A percentile compares a stretch with the other conserved stretches of the same genome.
These are phyloP conservation scores for Aspergillus sclerotialis DNA, from an alignment of 2,329 filamentous ascomycete genomes.

Conservation along the genomic window DNA sequence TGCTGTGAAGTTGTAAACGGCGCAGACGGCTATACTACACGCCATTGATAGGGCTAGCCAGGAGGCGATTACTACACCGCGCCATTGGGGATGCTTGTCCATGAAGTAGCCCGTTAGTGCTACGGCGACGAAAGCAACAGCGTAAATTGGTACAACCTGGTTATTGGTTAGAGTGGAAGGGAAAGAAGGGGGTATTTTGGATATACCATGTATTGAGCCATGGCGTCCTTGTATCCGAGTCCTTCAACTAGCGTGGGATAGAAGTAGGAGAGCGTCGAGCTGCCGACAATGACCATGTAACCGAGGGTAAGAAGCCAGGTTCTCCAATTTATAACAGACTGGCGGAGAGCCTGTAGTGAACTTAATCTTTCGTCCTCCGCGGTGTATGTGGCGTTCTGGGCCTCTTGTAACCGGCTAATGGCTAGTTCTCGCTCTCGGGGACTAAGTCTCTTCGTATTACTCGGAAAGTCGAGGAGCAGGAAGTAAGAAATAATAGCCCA, in stretches of 20 bases:
- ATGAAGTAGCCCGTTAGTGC: constrained; percentile 41
- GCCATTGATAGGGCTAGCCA: constrained; percentile 41
- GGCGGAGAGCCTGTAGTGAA: too few relatives aligned
- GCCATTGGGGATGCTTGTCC: constrained; percentile 40
- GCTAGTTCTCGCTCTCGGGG: too few relatives aligned
- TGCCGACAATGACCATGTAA: constrained; percentile 28
- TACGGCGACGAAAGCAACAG: constrained; percentile 45
- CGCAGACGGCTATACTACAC: constrained; percentile 36
- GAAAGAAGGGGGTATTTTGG: too few relatives aligned
- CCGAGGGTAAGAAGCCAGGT: not conserved
- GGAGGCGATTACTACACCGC: constrained; percentile 43
- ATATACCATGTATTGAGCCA: too few relatives aligned
- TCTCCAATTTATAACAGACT: constrained; percentile 35
- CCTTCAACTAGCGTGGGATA: constrained; percentile 23
- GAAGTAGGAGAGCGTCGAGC: constrained; percentile 24
- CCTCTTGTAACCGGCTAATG: too few relatives aligned
- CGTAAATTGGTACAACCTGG: constrained; percentile 45
- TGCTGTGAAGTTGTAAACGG: constrained; percentile 45
- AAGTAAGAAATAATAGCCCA: too few relatives aligned
- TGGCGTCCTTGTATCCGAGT: constrained; percentile 17
- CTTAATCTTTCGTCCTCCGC: too few relatives aligned
- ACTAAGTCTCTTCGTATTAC: too few relatives aligned
- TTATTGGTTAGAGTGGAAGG: constrained; percentile 17
- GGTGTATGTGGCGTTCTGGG: too few relatives aligned
- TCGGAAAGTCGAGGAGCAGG: too few relatives aligned